phyloP scores from a whole-genome alignment of 1,284 basidiomycete genomes.

The Ceratobasidium sp. region DNA sequence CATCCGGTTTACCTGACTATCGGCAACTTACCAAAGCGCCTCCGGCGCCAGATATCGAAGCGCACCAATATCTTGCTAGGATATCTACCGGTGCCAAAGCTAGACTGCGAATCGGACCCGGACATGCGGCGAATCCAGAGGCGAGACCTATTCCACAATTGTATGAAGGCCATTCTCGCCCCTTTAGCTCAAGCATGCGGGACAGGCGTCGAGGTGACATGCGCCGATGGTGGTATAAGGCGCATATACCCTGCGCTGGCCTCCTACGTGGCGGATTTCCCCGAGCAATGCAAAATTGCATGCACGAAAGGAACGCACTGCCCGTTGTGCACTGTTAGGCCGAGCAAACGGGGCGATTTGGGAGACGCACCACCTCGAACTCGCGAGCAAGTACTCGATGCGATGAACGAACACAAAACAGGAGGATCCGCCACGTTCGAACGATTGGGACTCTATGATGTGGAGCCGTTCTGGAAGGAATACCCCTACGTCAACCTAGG shows the following conservation, averaged over 20 bases:
- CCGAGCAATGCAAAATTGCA: constrained; percentile 16
- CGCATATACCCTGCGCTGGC: constrained; percentile 12
- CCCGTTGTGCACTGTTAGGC: constrained; percentile 10
- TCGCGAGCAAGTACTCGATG: not conserved
- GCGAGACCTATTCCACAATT: constrained; percentile 18
- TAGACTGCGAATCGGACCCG: constrained; percentile 21
- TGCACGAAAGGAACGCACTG: constrained; percentile 13
- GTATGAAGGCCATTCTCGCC: constrained; percentile 28
- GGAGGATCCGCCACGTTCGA: not conserved
- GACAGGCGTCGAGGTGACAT: constrained; percentile 10
- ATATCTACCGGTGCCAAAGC: constrained; percentile 28
- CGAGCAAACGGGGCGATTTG: not conserved
- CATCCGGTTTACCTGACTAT: constrained; percentile 48
- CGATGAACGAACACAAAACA: not conserved
- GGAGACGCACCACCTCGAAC: not conserved
- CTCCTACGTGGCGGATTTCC: not conserved
- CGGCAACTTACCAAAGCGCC: constrained; percentile 44
- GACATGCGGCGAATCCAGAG: not conserved
- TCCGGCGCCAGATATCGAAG: constrained; percentile 26
- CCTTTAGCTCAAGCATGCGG: constrained; percentile 20
- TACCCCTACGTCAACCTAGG: constrained; percentile 85
- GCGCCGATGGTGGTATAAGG: constrained; percentile 30
- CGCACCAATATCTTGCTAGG: constrained; percentile 42
- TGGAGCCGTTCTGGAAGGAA: constrained; percentile 60
- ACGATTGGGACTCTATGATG: too few relatives aligned